Evolutionary conservation across 371 early-diverging fungal species (phyloP).

Genomic region (Mucor lusitanicus): DNA sequence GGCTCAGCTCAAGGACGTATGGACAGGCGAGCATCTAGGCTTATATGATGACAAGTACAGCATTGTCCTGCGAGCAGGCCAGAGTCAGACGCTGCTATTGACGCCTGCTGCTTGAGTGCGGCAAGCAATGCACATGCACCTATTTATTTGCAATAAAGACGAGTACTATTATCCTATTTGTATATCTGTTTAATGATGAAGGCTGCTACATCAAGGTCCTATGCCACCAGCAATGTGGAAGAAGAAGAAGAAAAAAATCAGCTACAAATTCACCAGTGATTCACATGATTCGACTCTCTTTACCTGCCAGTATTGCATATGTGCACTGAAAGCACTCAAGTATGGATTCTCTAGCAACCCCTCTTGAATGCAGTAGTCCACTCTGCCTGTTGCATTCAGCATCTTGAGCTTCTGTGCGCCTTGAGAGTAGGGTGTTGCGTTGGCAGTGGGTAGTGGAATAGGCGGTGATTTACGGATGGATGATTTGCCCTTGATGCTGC

Average conservation of each 20-base stretch:
- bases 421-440: constrained; percentile 28
- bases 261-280: not conserved
- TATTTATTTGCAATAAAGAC: no score
- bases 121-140: not conserved
- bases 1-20: constrained; percentile 32
- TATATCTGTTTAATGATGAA: constrained; percentile 61
- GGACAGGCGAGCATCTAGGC: constrained; percentile 37
- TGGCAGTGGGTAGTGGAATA: constrained; percentile 19
- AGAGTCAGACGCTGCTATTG: constrained; percentile 26
- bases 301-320: constrained; percentile 78
- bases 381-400: constrained; percentile 70
- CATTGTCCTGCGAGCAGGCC: constrained; percentile 22
- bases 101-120: constrained; percentile 12
- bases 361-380: constrained; percentile 82
- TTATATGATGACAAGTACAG: constrained; percentile 16
- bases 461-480: constrained; percentile 25
- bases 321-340: constrained; percentile 71
- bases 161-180: not conserved
- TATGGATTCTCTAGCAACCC: constrained; percentile 81
- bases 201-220: constrained; percentile 67
- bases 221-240: not conserved
- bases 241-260: no score
- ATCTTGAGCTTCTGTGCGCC: constrained; percentile 52
- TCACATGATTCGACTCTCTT: not conserved
- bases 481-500: constrained; percentile 6